Evolutionary conservation across 257 asterid genomes (phyloP).

Genomic region (Coffea eugenioides): DNA sequence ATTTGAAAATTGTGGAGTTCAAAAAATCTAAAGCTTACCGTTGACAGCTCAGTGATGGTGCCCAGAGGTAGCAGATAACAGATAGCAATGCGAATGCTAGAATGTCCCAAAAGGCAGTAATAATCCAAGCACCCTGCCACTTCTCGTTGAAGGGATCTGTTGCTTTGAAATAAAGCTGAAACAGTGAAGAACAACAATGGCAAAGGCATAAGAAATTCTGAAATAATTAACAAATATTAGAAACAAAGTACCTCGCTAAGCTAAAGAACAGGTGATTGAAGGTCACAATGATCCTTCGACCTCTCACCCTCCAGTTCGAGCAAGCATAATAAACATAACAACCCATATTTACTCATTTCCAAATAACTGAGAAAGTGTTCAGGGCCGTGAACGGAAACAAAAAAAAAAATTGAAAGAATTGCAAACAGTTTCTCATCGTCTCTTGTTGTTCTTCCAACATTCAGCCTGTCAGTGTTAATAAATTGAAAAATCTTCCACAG

Average conservation of each 20-base stretch:
- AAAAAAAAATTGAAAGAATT: not conserved
- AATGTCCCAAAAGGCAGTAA: slow-evolving; percentile 97
- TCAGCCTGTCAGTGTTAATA: not conserved
- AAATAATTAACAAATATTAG: not conserved
- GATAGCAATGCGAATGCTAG: slow-evolving; percentile 72
- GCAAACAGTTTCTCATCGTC: not conserved
- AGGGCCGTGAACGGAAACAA: not conserved
- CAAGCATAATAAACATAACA: not conserved
- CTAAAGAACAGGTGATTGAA: not conserved
- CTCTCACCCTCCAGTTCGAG: not conserved
- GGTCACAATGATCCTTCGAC: slow-evolving; percentile 6
- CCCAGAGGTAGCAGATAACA: slow-evolving; percentile 96
- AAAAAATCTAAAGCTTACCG: slow-evolving; percentile 46
- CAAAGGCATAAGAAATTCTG: slow-evolving; percentile 9
- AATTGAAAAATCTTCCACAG: not conserved
- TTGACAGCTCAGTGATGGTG: slow-evolving; percentile 93
- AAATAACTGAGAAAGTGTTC: not conserved
- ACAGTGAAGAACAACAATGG: slow-evolving; percentile 25
- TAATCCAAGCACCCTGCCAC: slow-evolving; percentile 96
- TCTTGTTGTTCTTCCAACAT: not conserved
- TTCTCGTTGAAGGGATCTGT: slow-evolving; percentile 96
- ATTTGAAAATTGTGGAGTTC: not conserved
- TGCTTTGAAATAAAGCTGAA: slow-evolving; percentile 90
- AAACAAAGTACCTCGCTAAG: not conserved
- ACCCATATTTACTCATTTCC: not conserved